A percentile compares a stretch with the other conserved stretches of the same genome.
Conservation (phyloP, 176 grass and related monocot genomes). For the Oryza meridionalis region DNA sequence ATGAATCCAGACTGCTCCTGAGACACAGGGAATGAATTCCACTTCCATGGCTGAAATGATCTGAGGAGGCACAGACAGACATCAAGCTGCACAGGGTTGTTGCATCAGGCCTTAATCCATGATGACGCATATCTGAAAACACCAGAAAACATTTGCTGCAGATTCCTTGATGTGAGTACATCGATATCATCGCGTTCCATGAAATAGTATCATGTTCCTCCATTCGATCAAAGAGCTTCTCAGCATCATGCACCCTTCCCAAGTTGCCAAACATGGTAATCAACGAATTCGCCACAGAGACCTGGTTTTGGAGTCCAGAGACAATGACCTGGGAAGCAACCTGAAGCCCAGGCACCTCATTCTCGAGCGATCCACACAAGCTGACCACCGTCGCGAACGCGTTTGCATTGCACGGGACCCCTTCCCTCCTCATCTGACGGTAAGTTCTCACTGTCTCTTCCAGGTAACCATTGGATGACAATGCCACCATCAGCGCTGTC, state of each 20-base stretch:
- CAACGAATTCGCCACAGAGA: conserved; percentile 71
- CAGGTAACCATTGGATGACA: conserved; percentile 53
- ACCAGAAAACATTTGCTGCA: conserved; percentile 49
- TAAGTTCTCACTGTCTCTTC: conserved; percentile 56
- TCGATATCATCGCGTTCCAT: conserved; percentile 74
- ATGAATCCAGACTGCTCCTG: conserved; percentile 32
- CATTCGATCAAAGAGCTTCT: conserved; percentile 63
- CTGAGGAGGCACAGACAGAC: conserved; percentile 40
- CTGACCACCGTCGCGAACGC: conserved; percentile 59
- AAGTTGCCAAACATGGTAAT: conserved; percentile 76
- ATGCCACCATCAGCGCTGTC: conserved; percentile 69
- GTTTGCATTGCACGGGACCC: conserved; percentile 63
- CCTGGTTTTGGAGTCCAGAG: conserved; percentile 52
- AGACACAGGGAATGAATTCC: conserved; percentile 62
- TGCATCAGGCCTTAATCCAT: conserved; percentile 10
- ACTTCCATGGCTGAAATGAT: conserved; percentile 50
- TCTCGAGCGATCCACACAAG: conserved; percentile 51
- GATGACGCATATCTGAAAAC: conserved; percentile 52
- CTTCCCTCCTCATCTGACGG: conserved; percentile 62
- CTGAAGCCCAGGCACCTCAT: conserved; percentile 61
- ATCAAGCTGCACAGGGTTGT: conserved; percentile 44
- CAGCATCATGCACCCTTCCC: conserved; percentile 48
- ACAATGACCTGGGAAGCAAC: conserved; percentile 67
- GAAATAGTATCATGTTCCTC: conserved; percentile 56
- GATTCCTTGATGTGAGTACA: conserved; percentile 54